phyloP scores from a whole-genome alignment of 2,329 filamentous ascomycete species.

The Fusarium goolgardi region DNA sequence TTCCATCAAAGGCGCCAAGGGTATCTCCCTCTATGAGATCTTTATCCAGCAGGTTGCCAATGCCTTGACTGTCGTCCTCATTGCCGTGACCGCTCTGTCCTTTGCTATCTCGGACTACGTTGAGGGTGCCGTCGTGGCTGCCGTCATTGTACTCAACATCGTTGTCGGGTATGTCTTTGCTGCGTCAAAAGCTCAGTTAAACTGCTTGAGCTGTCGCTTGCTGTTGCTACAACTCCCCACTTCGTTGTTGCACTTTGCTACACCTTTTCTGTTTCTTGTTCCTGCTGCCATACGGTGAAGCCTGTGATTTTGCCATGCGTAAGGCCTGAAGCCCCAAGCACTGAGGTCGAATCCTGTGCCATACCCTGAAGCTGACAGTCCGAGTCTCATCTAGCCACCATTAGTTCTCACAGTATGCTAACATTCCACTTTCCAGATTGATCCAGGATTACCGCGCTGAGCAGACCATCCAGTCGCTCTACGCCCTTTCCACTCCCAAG shows the following conservation, averaged over 20 bases:
- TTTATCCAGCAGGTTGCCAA: slow-evolving; percentile 82
- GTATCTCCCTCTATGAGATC: slow-evolving; percentile 79
- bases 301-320: slow-evolving; percentile 43
- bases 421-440: slow-evolving; percentile 55
- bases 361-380: slow-evolving; percentile 48
- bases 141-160: slow-evolving; percentile 75
- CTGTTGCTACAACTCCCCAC: slow-evolving; percentile 28
- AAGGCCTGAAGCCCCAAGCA: slow-evolving; percentile 47
- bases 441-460: slow-evolving; percentile 71
- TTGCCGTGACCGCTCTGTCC: slow-evolving; percentile 78
- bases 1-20: slow-evolving; percentile 76
- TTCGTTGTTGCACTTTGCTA: slow-evolving; percentile 40
- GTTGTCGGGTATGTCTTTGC: slow-evolving; percentile 67
- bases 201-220: slow-evolving; percentile 37
- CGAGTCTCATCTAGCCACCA: slow-evolving; percentile 28
- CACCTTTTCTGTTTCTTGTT: slow-evolving; percentile 25
- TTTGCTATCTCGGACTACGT: slow-evolving; percentile 74
- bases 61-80: slow-evolving; percentile 78
- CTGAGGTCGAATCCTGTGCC: slow-evolving; percentile 43
- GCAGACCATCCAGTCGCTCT: slow-evolving; percentile 71
- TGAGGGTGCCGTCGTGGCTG: slow-evolving; percentile 71
- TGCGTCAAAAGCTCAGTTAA: slow-evolving; percentile 39
- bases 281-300: slow-evolving; percentile 47
- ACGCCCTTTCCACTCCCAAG: slow-evolving; percentile 67
- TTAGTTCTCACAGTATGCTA: slow-evolving; percentile 42